These are phyloP conservation scores for Daldinia bambusicola DNA, from an alignment of 495 filamentous ascomycete species.

Conservation along the genomic window DNA sequence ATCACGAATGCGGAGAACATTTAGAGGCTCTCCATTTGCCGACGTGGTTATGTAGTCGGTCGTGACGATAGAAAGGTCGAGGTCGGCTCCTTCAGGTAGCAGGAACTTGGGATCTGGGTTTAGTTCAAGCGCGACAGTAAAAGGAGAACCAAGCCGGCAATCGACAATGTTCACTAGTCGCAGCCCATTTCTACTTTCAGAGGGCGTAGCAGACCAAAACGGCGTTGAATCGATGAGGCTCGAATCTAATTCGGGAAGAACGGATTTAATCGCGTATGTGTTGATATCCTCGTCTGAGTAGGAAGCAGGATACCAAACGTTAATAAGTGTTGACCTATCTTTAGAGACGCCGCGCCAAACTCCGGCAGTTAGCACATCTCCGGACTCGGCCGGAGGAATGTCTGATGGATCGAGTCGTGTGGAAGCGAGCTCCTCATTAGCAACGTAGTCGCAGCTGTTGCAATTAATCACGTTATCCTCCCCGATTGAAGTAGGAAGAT, in stretches of 20 bases:
- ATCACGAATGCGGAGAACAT: constrained; percentile 69
- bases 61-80: constrained; percentile 43
- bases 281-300: constrained; percentile 67
- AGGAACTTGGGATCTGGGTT: constrained; percentile 19
- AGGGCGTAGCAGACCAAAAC: constrained; percentile 61
- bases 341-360: constrained; percentile 76
- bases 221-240: constrained; percentile 69
- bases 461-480: constrained; percentile 89
- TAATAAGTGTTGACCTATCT: constrained; percentile 72
- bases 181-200: constrained; percentile 15
- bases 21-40: constrained; percentile 51
- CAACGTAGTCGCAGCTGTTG: constrained; percentile 74
- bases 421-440: constrained; percentile 84
- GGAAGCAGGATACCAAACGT: constrained; percentile 69
- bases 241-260: constrained; percentile 79
- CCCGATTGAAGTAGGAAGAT: constrained; percentile 80
- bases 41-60: constrained; percentile 36
- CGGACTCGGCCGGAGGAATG: constrained; percentile 37
- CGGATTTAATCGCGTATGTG: constrained; percentile 72
- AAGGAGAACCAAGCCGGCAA: constrained; percentile 51
- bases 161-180: constrained; percentile 66
- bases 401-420: constrained; percentile 27
- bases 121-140: constrained; percentile 30
- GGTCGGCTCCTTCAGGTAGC: constrained; percentile 43
- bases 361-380: constrained; percentile 37